phyloP scores from a whole-genome alignment of 2,329 filamentous ascomycete genomes.

The Lojkania enalia region DNA sequence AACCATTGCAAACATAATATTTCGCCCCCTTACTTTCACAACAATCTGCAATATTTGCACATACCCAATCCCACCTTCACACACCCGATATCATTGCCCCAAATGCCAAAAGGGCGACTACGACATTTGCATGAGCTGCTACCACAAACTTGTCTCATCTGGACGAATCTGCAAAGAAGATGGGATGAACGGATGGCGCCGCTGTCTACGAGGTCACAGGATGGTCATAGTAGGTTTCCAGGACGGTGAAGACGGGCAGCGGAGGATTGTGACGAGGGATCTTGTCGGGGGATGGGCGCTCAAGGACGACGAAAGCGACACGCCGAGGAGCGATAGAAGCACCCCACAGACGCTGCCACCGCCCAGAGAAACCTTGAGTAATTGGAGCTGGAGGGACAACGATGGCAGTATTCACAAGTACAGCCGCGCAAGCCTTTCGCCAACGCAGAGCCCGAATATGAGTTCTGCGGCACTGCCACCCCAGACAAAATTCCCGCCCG shows the following conservation, averaged over 20 bases:
- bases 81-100: conserved; percentile 78
- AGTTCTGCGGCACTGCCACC: background rate
- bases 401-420: conserved; percentile 35
- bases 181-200: conserved; percentile 78
- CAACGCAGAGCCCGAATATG: background rate
- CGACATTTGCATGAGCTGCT: conserved; percentile 81
- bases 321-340: background rate
- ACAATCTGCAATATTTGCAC: conserved; percentile 80
- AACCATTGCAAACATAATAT: conserved; percentile 48
- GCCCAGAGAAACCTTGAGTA: conserved; percentile 9
- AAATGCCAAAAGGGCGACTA: conserved; percentile 80
- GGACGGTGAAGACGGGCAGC: conserved; percentile 67
- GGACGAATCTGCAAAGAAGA: conserved; percentile 73
- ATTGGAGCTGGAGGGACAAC: conserved; percentile 42
- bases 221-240: conserved; percentile 82
- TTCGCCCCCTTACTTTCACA: conserved; percentile 70
- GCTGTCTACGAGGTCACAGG: conserved; percentile 78
- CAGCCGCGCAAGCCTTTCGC: conserved; percentile 2
- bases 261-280: conserved; percentile 69
- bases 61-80: conserved; percentile 68
- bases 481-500: conserved; percentile 64
- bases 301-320: conserved; percentile 53
- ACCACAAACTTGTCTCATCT: conserved; percentile 65
- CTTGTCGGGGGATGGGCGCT: conserved; percentile 77
- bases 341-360: background rate